Evolutionary conservation across 768 basidiomycete species (phyloP).

Genomic region (Boletellus ananiceps): DNA sequence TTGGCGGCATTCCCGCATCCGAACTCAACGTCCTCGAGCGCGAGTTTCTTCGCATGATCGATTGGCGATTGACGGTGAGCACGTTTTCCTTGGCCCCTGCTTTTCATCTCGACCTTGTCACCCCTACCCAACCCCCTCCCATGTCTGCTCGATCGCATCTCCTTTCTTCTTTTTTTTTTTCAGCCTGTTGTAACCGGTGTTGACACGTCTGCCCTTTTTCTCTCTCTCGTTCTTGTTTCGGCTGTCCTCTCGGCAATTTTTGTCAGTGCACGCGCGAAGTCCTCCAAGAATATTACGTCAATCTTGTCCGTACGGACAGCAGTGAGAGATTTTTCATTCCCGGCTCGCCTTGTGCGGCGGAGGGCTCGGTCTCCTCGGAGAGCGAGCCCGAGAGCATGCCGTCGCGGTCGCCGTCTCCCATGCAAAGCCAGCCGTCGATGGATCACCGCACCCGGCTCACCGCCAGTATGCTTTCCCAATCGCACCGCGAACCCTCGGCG

Average conservation of each 20-base stretch:
- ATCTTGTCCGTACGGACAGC: conserved; percentile 84
- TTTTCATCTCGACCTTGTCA: conserved; percentile 3
- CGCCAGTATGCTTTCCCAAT: conserved; percentile 18
- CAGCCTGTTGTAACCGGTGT: conserved; percentile 14
- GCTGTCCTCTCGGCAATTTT: conserved; percentile 3
- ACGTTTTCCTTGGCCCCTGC: conserved; percentile 27
- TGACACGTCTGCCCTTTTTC: conserved; percentile 17
- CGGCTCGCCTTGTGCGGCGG: conserved; percentile 38
- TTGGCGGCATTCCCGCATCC: conserved; percentile 86
- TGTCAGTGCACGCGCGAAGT: conserved; percentile 82
- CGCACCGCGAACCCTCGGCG: conserved; percentile 34
- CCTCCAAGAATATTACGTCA: conserved; percentile 91
- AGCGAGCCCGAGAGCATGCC: conserved; percentile 52
- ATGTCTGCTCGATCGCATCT: neutral
- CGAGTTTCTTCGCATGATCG: conserved; percentile 87
- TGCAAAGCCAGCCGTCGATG: conserved; percentile 19
- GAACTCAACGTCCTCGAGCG: conserved; percentile 94
- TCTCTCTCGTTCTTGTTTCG: neutral
- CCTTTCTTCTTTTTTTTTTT: neutral
- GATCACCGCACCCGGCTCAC: conserved; percentile 22
- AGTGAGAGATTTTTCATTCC: conserved; percentile 50
- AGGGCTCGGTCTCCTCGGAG: conserved; percentile 43
- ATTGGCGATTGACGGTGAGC: conserved; percentile 92
- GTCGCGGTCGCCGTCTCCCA: conserved; percentile 52
- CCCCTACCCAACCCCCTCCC: too few species aligned